These are phyloP conservation scores for Ambrosia trifida DNA, from an alignment of 129 eudicot genomes.

Conservation along the genomic window DNA sequence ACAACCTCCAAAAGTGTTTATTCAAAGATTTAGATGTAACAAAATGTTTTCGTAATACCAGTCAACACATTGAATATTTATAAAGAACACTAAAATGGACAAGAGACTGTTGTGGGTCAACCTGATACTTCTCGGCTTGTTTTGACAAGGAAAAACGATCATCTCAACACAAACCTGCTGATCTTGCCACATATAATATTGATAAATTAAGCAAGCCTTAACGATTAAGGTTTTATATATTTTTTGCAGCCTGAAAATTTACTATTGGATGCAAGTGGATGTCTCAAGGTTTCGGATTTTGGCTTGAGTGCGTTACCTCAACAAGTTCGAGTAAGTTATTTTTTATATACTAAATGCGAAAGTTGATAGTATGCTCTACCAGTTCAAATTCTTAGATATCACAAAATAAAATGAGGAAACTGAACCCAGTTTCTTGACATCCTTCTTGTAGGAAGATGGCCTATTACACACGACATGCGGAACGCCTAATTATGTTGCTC, in stretches of 20 bases:
- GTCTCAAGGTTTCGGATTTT: constrained; percentile 90
- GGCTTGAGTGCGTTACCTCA: constrained; percentile 93
- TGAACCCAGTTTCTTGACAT: constrained; percentile 3
- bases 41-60: neutral
- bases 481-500: constrained; percentile 99
- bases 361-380: neutral
- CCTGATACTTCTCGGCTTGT: neutral
- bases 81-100: neutral
- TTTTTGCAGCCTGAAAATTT: constrained; percentile 76
- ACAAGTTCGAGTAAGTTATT: constrained; percentile 73
- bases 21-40: neutral
- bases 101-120: neutral
- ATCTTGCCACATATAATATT: neutral
- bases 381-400: neutral
- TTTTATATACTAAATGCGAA: neutral
- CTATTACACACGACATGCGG: constrained; percentile 98
- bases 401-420: neutral
- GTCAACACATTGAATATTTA: neutral
- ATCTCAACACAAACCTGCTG: neutral
- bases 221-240: constrained; percentile 1
- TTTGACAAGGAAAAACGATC: neutral
- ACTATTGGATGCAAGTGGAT: constrained; percentile 69
- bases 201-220: neutral
- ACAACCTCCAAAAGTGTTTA: neutral
- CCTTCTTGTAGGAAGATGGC: constrained; percentile 80